Base-by-base conservation (phyloP, 352 stramenopile species). In the Pythium aristosporum region DNA sequence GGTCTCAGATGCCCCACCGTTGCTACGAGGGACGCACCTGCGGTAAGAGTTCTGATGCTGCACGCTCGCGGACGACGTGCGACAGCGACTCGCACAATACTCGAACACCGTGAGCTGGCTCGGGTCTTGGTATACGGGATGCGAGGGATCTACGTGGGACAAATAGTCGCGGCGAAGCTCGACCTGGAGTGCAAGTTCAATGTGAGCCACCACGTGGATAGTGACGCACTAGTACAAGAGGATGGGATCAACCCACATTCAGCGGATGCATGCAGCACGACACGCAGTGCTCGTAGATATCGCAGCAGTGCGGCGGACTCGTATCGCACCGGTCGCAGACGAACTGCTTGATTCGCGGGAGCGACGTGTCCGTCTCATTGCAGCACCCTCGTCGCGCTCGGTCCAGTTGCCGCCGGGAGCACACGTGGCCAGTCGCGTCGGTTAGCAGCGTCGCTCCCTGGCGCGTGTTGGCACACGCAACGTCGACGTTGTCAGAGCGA, bases 231-330 rank as follows among this genome's bases (percentile, higher is more conserved):
- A 28, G 25, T 28, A 28, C 25, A 28, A 4, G 25, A 57, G 4
- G 18, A 37, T n/a, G 28, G 18, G 32, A 16, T 37, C 3, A 6
- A 63, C 72, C 53, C 56, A 89, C 80, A 61, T 92, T 89, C 5
- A 87, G 74, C n/a, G 80, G 80, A 51, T 88, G 75, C 83, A 92
- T 90, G 62, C 83, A 92, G 60, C 82, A 92, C 23, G 80, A 92
- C 28, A 92, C 83, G 53, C 80, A 90, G 61, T 87, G 79, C 57
- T 90, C 80, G 50, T 76, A 90, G 3, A 77, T 65, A 15, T 85
- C 73, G 48, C 83, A 92, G 64, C 83, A 92, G 41, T 92, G 83
- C 20, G 83, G 83, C 13, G 80, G 61, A 30, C 76, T 84, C 25
- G 79, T 87, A 61, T 89, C 79, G 62, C 83, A 92, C 23, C 41